Evolutionary conservation across 2,329 filamentous ascomycete species (phyloP).

Genomic region (Alternaria angustiovoidea): DNA sequence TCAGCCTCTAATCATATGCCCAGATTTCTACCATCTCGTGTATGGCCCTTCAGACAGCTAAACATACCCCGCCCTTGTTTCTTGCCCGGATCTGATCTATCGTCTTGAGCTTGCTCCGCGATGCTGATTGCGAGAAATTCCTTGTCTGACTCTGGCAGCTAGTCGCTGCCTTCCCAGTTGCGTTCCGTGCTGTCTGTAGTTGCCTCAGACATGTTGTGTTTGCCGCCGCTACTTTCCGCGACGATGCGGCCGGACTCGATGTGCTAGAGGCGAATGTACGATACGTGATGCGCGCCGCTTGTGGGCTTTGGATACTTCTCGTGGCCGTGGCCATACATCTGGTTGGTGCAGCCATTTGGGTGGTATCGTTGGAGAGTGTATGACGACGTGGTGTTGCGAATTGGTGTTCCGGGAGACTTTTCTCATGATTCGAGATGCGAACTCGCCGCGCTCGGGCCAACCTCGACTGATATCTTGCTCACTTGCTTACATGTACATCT

Average conservation of each 20-base stretch:
- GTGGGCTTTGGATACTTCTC: slow-evolving; percentile 18
- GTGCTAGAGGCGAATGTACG: slow-evolving; percentile 38
- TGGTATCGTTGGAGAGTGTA: slow-evolving; percentile 7
- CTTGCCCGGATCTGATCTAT: slow-evolving; percentile 47
- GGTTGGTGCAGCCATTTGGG: slow-evolving; percentile 39
- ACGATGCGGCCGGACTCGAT: slow-evolving; percentile 21
- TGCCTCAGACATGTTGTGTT: slow-evolving; percentile 25
- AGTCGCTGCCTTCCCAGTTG: slow-evolving; percentile 3
- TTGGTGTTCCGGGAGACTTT: slow-evolving; percentile 19
- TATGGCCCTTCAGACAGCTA: background rate
- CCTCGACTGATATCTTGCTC: slow-evolving; percentile 17
- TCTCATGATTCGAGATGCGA: slow-evolving; percentile 20
- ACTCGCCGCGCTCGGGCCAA: slow-evolving; percentile 16
- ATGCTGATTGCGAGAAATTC: slow-evolving; percentile 39
- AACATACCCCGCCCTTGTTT: slow-evolving; percentile 47
- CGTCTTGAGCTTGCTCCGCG: slow-evolving; percentile 44
- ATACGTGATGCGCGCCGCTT: slow-evolving; percentile 27
- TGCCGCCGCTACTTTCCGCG: slow-evolving; percentile 17
- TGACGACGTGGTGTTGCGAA: slow-evolving; percentile 13
- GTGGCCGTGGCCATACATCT: slow-evolving; percentile 34
- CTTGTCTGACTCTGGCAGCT: slow-evolving; percentile 24
- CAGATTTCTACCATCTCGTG: background rate
- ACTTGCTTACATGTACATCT: background rate
- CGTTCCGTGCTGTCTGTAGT: slow-evolving; percentile 10
- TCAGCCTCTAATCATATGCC: slow-evolving; percentile 12